Percentiles rank a stretch among this genome's conserved stretches.
phyloP scores from a whole-genome alignment of 805 yeast genomes.

The Candida wancherniae region DNA sequence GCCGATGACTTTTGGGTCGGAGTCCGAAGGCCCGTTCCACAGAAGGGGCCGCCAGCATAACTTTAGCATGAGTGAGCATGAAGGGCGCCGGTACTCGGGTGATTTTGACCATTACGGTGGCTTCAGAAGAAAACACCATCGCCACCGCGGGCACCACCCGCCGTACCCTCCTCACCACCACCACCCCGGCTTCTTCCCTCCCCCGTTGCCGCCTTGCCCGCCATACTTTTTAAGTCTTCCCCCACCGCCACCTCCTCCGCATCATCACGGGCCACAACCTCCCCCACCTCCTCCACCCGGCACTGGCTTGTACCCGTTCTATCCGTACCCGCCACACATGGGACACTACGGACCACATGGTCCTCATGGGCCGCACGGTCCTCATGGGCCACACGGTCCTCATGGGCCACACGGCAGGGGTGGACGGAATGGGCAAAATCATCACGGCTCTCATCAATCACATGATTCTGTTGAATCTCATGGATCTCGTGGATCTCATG shows the following conservation, averaged over 20 bases:
- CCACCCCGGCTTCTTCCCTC: slow-evolving; percentile 6
- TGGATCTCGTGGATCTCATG: slow-evolving; percentile 1
- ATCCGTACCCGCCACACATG: slow-evolving; percentile 2
- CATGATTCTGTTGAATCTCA: slow-evolving; percentile 5
- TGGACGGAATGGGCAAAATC: neutral
- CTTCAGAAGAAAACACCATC: slow-evolving; percentile 1
- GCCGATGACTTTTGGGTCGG: slow-evolving; percentile 3
- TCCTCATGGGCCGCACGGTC: slow-evolving; percentile 1
- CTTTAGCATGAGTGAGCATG: no score
- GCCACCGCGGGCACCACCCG: slow-evolving; percentile 1
- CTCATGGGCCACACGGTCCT: slow-evolving; percentile 1
- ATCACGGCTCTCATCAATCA: slow-evolving; percentile 2
- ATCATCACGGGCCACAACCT: slow-evolving; percentile 4
- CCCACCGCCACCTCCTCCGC: slow-evolving; percentile 11
- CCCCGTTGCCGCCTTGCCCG: slow-evolving; percentile 12
- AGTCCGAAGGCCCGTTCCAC: slow-evolving; percentile 1
- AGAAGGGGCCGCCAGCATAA: neutral
- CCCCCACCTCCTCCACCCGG: slow-evolving; percentile 3
- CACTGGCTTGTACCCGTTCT: slow-evolving; percentile 2
- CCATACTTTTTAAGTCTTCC: slow-evolving; percentile 5
- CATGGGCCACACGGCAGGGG: slow-evolving; percentile 2
- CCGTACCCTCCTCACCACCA: neutral
- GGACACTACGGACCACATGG: slow-evolving; percentile 1
- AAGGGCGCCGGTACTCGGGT: neutral
- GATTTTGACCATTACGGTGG: neutral